These are phyloP conservation scores for Pseudogymnoascus sp. DNA, from an alignment of 2,329 filamentous ascomycete genomes.

Conservation along the genomic window DNA sequence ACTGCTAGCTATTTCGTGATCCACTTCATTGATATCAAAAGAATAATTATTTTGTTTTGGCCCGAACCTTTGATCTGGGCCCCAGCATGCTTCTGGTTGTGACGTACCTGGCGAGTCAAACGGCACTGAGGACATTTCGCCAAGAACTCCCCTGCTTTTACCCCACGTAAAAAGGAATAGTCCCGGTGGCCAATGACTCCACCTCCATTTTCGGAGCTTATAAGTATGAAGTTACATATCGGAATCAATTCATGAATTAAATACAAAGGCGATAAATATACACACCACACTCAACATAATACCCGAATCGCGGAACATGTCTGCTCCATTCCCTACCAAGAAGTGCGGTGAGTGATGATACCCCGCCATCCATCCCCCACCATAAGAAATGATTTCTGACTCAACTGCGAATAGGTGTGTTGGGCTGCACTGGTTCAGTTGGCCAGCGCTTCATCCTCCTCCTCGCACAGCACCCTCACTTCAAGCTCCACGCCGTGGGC, in stretches of 20 bases:
- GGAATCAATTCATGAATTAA: neutral
- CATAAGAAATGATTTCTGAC: neutral
- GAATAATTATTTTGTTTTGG: conserved; percentile 2
- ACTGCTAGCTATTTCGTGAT: neutral
- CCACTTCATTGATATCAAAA: neutral
- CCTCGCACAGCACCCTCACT: conserved; percentile 77
- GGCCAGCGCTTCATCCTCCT: conserved; percentile 93
- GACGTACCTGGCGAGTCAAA: conserved; percentile 5
- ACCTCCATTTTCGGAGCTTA: conserved; percentile 9
- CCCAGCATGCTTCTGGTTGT: neutral
- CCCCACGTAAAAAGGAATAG: conserved; percentile 9
- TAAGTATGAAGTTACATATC: conserved; percentile 5
- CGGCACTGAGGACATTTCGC: neutral
- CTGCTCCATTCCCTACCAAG: conserved; percentile 44
- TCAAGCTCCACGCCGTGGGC: conserved; percentile 80
- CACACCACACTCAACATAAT: neutral
- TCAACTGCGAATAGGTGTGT: conserved; percentile 47
- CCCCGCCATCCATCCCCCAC: neutral
- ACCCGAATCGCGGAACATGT: neutral
- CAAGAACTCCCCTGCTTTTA: conserved; percentile 4
- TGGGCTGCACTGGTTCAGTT: conserved; percentile 89
- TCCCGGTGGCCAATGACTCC: conserved; percentile 6
- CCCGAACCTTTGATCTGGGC: neutral
- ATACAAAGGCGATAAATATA: conserved; percentile 5
- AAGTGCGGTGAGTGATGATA: conserved; percentile 37